A percentile compares a stretch with the other conserved stretches of the same genome.
Evolutionary conservation across 495 filamentous ascomycete species (phyloP).

Genomic region (Talaromyces stipitatus): DNA sequence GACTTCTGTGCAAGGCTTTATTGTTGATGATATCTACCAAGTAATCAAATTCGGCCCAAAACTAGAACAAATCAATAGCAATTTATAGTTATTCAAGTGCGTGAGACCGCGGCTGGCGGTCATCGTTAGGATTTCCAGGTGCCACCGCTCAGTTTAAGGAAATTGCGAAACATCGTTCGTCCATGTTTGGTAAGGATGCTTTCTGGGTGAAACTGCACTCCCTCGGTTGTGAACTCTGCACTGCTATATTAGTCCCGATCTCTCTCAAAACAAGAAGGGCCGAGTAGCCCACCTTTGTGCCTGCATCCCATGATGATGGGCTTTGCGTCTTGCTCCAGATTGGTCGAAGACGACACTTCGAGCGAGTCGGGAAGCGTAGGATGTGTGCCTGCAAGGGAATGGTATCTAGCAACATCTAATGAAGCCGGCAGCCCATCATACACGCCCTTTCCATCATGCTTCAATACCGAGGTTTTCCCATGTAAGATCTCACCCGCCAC

Average conservation of each 20-base stretch:
- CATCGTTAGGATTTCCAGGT: constrained; percentile 55
- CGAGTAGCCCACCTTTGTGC: constrained; percentile 53
- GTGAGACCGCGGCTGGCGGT: constrained; percentile 46
- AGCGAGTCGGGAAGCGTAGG: constrained; percentile 78
- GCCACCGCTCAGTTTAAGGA: constrained; percentile 75
- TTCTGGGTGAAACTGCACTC: constrained; percentile 96
- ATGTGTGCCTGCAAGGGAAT: constrained; percentile 90
- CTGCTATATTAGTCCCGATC: neutral
- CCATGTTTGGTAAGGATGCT: constrained; percentile 91
- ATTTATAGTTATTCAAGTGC: neutral
- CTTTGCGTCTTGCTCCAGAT: constrained; percentile 54
- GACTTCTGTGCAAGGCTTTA: neutral
- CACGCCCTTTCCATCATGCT: constrained; percentile 81
- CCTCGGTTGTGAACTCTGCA: constrained; percentile 45
- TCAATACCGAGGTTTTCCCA: constrained; percentile 86
- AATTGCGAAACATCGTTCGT: constrained; percentile 84
- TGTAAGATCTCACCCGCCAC: constrained; percentile 95
- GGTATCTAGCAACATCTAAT: constrained; percentile 86
- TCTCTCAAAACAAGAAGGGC: neutral
- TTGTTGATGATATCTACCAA: neutral
- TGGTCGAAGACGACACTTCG: constrained; percentile 84
- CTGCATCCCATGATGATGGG: constrained; percentile 93
- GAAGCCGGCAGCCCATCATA: constrained; percentile 70
- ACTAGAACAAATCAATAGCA: neutral
- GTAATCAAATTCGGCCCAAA: neutral